Conservation (phyloP, 2,329 filamentous ascomycete species). For the Cladosporium sp. region DNA sequence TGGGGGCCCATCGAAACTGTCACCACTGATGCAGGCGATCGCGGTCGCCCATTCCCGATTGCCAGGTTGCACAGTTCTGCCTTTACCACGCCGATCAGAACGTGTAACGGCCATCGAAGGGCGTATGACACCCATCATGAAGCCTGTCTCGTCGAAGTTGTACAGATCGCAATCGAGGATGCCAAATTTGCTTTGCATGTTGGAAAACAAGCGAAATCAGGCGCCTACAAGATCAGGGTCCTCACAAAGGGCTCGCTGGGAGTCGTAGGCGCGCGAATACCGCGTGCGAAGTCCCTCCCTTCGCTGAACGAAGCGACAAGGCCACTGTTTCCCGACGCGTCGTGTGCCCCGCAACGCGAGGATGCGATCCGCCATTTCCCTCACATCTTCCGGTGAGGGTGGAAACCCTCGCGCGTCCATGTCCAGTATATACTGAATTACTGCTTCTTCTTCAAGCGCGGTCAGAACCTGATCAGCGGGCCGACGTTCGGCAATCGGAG, state of each 20-base stretch:
- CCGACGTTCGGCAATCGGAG: not conserved
- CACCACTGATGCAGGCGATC: conserved; percentile 19
- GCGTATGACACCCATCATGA: conserved; percentile 19
- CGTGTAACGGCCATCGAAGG: conserved; percentile 19
- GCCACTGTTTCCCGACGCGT: not conserved
- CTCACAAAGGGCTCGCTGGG: not conserved
- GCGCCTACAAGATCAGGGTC: conserved; percentile 2
- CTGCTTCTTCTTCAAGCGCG: not conserved
- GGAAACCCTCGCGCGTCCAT: not conserved
- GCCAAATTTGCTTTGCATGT: conserved; percentile 10
- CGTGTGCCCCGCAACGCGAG: too few species aligned
- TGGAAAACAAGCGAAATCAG: conserved; percentile 11
- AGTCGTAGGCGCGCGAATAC: not conserved
- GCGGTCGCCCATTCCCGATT: conserved; percentile 25
- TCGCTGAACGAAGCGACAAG: not conserved
- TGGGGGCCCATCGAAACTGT: conserved; percentile 20
- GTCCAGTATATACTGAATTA: not conserved
- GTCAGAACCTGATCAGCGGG: not conserved
- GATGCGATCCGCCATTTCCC: not conserved
- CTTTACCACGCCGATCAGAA: conserved; percentile 13
- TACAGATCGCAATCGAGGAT: conserved; percentile 14
- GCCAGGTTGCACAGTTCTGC: conserved; percentile 16
- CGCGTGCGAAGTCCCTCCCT: not conserved
- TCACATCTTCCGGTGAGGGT: not conserved
- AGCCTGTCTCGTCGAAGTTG: conserved; percentile 22